Percentiles rank a stretch among this genome's conserved stretches.
Conservation (phyloP, 2,329 filamentous ascomycete genomes). For the Talaromyces sp. region DNA sequence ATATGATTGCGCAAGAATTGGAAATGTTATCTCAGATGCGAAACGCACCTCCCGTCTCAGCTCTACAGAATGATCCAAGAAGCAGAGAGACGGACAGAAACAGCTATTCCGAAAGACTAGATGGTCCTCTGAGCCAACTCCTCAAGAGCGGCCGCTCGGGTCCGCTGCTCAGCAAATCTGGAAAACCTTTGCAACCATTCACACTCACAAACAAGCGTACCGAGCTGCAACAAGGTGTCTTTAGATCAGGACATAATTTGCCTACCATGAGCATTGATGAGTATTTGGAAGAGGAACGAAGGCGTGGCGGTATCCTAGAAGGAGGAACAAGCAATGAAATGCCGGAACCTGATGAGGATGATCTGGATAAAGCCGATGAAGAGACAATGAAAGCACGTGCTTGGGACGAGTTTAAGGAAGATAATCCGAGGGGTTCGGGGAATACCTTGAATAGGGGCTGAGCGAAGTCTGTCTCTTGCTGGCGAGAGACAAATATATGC, state of each 20-base stretch:
- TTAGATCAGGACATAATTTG: conserved; percentile 84
- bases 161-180: conserved; percentile 71
- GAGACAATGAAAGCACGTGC: conserved; percentile 90
- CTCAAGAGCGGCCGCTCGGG: conserved; percentile 52
- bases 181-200: conserved; percentile 87
- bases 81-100: conserved; percentile 50
- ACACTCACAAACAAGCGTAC: conserved; percentile 76
- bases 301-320: conserved; percentile 82
- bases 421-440: conserved; percentile 67
- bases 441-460: conserved; percentile 50
- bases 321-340: conserved; percentile 71
- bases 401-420: conserved; percentile 93
- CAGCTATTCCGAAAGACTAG: conserved; percentile 70
- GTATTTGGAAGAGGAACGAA: conserved; percentile 87
- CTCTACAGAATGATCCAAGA: conserved; percentile 37
- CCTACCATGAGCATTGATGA: conserved; percentile 98
- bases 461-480: conserved; percentile 14
- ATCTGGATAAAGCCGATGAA: conserved; percentile 78
- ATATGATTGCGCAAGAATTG: conserved; percentile 78
- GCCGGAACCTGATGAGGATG: conserved; percentile 80
- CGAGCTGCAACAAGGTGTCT: conserved; percentile 74
- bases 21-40: conserved; percentile 74
- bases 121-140: conserved; percentile 58
- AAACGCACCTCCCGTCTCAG: conserved; percentile 43
- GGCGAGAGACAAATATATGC: background rate